Percentiles rank a stretch among this genome's conserved stretches.
phyloP scores from a whole-genome alignment of 2,329 filamentous ascomycete genomes.

The Salinomyces thailandicus region DNA sequence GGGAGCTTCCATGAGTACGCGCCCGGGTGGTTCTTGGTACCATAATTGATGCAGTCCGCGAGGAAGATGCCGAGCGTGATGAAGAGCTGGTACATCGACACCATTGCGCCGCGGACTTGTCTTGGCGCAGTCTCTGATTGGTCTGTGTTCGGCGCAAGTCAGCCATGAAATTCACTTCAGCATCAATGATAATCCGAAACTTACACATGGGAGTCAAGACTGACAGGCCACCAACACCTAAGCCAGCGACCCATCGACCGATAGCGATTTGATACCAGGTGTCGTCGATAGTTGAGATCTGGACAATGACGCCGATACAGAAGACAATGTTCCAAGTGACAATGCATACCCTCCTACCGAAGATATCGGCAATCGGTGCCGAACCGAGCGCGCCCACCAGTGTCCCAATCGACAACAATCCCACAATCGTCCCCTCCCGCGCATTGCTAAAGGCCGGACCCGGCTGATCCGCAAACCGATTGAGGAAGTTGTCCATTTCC shows the following conservation, averaged over 20 bases:
- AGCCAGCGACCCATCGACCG: slow-evolving; percentile 54
- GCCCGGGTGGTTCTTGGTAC: slow-evolving; percentile 41
- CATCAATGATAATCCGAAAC: background rate
- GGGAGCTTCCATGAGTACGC: slow-evolving; percentile 54
- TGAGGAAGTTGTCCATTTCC: slow-evolving; percentile 46
- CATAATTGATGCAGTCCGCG: slow-evolving; percentile 46
- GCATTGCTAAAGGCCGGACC: slow-evolving; percentile 44
- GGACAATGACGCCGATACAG: slow-evolving; percentile 53
- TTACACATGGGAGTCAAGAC: slow-evolving; percentile 53
- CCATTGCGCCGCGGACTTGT: slow-evolving; percentile 52
- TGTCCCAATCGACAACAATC: slow-evolving; percentile 49
- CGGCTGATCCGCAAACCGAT: slow-evolving; percentile 40
- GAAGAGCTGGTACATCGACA: slow-evolving; percentile 57
- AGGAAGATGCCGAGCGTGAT: slow-evolving; percentile 57
- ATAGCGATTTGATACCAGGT: slow-evolving; percentile 56
- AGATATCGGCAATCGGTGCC: slow-evolving; percentile 51
- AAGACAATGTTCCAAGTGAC: slow-evolving; percentile 53
- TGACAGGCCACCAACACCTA: slow-evolving; percentile 55
- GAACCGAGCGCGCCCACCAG: slow-evolving; percentile 47
- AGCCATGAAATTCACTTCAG: background rate
- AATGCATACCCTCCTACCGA: slow-evolving; percentile 54
- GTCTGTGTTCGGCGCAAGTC: slow-evolving; percentile 22
- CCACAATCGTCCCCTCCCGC: slow-evolving; percentile 53
- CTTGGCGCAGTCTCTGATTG: slow-evolving; percentile 56
- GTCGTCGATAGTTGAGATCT: slow-evolving; percentile 45